Conservation (phyloP, 2,329 filamentous ascomycete genomes). For the Venturia nashicola region DNA sequence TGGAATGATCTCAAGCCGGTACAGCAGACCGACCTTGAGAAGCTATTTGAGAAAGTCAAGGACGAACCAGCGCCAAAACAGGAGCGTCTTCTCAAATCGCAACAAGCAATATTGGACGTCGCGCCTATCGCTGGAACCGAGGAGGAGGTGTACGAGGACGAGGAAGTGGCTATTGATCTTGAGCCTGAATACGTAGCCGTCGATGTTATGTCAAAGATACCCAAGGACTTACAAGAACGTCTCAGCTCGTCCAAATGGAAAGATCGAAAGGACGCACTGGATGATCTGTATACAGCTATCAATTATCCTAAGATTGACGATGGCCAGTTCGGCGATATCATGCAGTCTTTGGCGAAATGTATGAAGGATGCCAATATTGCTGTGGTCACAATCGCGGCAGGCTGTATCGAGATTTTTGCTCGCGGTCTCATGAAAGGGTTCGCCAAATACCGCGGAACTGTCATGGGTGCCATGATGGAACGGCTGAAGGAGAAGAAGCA, state of each 20-base stretch:
- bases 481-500: slow-evolving; percentile 96
- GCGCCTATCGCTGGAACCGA: slow-evolving; percentile 39
- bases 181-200: slow-evolving; percentile 61
- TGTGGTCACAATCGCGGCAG: slow-evolving; percentile 84
- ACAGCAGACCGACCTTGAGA: slow-evolving; percentile 87
- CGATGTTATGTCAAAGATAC: slow-evolving; percentile 71
- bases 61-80: slow-evolving; percentile 79
- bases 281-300: slow-evolving; percentile 61
- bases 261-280: slow-evolving; percentile 87
- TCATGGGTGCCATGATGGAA: slow-evolving; percentile 88
- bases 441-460: slow-evolving; percentile 62
- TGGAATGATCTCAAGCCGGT: slow-evolving; percentile 93
- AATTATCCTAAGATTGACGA: slow-evolving; percentile 91
- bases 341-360: slow-evolving; percentile 74
- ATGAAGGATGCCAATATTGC: slow-evolving; percentile 99
- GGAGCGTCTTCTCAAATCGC: slow-evolving; percentile 73
- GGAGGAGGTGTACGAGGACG: slow-evolving; percentile 30
- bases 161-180: slow-evolving; percentile 58
- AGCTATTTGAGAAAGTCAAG: slow-evolving; percentile 88
- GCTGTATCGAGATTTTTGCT: slow-evolving; percentile 80
- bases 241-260: slow-evolving; percentile 95
- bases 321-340: slow-evolving; percentile 73
- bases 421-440: slow-evolving; percentile 73
- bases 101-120: slow-evolving; percentile 66
- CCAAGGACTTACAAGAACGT: slow-evolving; percentile 70